A percentile compares a stretch with the other conserved stretches of the same genome.
Conservation (phyloP, 2,329 filamentous ascomycete species). For the Beauveria asiatica region DNA sequence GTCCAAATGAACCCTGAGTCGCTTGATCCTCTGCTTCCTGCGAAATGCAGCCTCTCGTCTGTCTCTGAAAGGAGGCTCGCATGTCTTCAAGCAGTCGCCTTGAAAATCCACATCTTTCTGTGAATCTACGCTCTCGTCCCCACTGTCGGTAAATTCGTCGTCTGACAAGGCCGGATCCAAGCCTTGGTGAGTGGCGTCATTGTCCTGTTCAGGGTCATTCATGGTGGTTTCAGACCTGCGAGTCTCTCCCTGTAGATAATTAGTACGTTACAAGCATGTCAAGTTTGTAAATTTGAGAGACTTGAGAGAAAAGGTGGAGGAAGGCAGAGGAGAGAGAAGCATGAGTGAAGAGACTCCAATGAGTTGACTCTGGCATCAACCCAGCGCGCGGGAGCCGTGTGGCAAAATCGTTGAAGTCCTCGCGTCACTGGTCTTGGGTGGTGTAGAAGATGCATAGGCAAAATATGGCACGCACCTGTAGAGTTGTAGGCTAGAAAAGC, state of each 20-base stretch:
- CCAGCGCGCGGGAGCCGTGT: too few species aligned
- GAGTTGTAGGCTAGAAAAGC: not conserved
- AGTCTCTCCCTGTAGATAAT: not conserved
- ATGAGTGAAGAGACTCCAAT: not conserved
- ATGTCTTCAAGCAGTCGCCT: not conserved
- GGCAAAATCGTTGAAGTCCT: too few species aligned
- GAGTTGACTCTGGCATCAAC: too few species aligned
- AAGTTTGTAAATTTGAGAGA: not conserved
- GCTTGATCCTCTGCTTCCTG: not conserved
- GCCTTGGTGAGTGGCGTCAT: not conserved
- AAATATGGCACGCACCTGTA: not conserved
- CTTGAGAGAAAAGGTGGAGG: not conserved
- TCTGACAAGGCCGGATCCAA: not conserved
- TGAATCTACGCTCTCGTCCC: not conserved
- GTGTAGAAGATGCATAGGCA: too few species aligned
- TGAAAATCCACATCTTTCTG: not conserved
- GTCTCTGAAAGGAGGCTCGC: not conserved
- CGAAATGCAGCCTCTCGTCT: not conserved
- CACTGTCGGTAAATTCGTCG: not conserved
- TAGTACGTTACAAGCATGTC: not conserved
- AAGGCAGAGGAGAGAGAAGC: not conserved
- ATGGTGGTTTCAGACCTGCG: not conserved
- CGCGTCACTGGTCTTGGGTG: too few species aligned
- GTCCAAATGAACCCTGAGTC: not conserved
- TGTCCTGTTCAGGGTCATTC: not conserved